phyloP scores from a whole-genome alignment of 176 grass and related monocot species.

The Rhynchospora tenuis region DNA sequence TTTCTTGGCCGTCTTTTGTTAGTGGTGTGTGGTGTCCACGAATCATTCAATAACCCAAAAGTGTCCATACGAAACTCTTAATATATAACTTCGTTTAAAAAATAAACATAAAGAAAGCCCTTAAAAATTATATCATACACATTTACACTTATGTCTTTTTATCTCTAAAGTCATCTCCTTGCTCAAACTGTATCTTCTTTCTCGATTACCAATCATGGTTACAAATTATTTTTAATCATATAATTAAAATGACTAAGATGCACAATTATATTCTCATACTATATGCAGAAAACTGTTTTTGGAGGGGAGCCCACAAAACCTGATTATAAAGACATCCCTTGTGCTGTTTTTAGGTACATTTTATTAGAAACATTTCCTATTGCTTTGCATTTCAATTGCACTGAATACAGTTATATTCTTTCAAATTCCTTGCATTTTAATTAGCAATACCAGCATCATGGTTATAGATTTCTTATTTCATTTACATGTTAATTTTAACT shows the following conservation, averaged over 20 bases:
- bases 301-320: constrained; percentile 76
- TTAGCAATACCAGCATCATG: not conserved
- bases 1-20: not conserved
- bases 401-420: not conserved
- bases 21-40: not conserved
- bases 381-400: not conserved
- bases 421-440: not conserved
- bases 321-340: constrained; percentile 76
- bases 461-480: constrained; percentile 6
- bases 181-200: not conserved
- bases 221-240: not conserved
- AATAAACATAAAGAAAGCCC: not conserved
- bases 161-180: not conserved
- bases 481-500: not conserved
- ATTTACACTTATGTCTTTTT: not conserved
- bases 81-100: not conserved
- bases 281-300: constrained; percentile 89
- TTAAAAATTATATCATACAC: not conserved
- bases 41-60: not conserved
- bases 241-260: not conserved
- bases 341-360: constrained; percentile 89
- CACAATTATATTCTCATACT: constrained; percentile 15
- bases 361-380: not conserved
- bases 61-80: not conserved
- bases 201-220: not conserved